Percentiles rank a stretch among this genome's conserved stretches.
These are phyloP conservation scores for Spergularia azorica DNA, from an alignment of 179 eudicot genomes.

Conservation along the genomic window DNA sequence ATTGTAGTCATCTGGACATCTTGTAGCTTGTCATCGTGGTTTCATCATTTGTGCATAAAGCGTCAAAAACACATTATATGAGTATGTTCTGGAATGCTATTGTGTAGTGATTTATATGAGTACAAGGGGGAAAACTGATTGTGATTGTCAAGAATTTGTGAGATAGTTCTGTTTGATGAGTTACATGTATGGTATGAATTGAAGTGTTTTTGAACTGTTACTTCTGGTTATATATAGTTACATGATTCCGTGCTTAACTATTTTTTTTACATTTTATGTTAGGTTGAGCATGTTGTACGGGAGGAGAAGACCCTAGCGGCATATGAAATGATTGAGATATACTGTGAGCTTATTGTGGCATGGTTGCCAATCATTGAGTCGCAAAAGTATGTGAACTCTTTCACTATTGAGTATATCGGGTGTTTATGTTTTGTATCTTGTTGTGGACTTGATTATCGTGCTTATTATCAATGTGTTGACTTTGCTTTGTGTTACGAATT, in stretches of 20 bases:
- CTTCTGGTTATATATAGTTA: too few species aligned
- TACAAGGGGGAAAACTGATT: too few species aligned
- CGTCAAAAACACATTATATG: neutral
- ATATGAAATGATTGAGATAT: conserved; percentile 77
- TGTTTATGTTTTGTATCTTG: neutral
- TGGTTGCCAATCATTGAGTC: conserved; percentile 91
- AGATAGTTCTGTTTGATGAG: too few species aligned
- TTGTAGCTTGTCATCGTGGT: neutral
- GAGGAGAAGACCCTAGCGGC: conserved; percentile 91
- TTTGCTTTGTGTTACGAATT: neutral
- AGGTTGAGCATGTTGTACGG: conserved; percentile 95
- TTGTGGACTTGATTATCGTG: neutral
- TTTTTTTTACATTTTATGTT: conserved; percentile 27
- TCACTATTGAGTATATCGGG: neutral
- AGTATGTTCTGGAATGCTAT: neutral
- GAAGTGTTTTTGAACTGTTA: too few species aligned
- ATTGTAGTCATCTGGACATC: neutral
- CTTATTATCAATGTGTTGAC: neutral
- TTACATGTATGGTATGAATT: too few species aligned
- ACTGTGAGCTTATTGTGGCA: conserved; percentile 81
- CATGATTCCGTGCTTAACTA: neutral
- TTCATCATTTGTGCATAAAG: neutral
- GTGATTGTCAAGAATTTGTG: too few species aligned
- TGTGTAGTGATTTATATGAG: too few species aligned
- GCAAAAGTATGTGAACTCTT: conserved; percentile 71